Evolutionary conservation across 2,329 filamentous ascomycete genomes (phyloP).

Genomic region (Fusarium chaquense): DNA sequence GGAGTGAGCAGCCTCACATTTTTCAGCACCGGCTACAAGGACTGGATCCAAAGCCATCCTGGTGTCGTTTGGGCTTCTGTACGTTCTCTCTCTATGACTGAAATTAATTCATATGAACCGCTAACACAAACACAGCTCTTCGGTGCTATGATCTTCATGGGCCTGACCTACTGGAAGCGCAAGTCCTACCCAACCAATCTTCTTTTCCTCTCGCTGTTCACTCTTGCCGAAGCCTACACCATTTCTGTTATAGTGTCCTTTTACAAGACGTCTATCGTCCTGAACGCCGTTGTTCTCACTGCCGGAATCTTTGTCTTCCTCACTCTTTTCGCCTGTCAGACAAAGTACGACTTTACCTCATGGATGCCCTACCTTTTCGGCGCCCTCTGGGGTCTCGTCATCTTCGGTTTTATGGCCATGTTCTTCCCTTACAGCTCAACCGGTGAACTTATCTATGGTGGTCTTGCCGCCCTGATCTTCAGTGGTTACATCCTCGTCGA

Average conservation of each 20-base stretch:
- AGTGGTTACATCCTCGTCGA: slow-evolving; percentile 95
- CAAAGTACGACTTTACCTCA: slow-evolving; percentile 96
- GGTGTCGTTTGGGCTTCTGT: slow-evolving; percentile 88
- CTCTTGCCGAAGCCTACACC: slow-evolving; percentile 90
- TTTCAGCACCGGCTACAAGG: slow-evolving; percentile 81
- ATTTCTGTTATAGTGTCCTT: slow-evolving; percentile 94
- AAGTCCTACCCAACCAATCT: slow-evolving; percentile 96
- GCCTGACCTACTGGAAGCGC: slow-evolving; percentile 93
- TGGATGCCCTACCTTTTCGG: slow-evolving; percentile 98
- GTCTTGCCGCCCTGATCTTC: slow-evolving; percentile 86
- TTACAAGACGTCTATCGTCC: slow-evolving; percentile 84
- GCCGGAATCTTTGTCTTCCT: slow-evolving; percentile 84
- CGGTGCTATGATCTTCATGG: slow-evolving; percentile 85
- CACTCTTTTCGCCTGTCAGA: slow-evolving; percentile 93
- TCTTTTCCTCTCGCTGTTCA: slow-evolving; percentile 91
- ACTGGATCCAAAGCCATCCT: slow-evolving; percentile 86
- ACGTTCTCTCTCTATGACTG: slow-evolving; percentile 48
- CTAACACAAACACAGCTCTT: slow-evolving; percentile 67
- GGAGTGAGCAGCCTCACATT: slow-evolving; percentile 86
- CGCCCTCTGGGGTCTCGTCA: slow-evolving; percentile 85
- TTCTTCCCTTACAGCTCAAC: slow-evolving; percentile 90
- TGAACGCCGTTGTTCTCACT: slow-evolving; percentile 91
- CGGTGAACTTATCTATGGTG: slow-evolving; percentile 87
- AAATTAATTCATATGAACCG: background rate
- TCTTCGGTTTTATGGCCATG: slow-evolving; percentile 92